phyloP scores from a whole-genome alignment of 192 early-diverging fungal species.

The Coemansia biformis region DNA sequence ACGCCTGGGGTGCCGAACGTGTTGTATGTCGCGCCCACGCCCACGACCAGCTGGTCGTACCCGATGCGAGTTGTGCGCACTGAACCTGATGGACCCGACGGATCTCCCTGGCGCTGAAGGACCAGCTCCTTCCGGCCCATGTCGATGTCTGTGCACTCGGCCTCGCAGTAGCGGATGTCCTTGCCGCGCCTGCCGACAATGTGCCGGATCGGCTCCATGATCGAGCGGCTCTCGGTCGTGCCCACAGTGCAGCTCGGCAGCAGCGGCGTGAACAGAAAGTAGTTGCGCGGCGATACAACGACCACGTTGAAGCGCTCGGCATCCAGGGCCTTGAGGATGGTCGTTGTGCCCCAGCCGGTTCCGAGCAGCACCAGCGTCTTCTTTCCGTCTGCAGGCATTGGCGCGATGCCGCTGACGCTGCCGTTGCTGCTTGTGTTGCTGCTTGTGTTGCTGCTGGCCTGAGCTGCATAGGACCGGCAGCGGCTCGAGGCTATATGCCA shows the following conservation, averaged over 20 bases:
- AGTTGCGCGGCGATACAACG: slow-evolving; percentile 77
- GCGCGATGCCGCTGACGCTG: no score
- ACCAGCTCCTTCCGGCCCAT: slow-evolving; percentile 69
- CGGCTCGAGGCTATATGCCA: no score
- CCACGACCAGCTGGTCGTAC: slow-evolving; percentile 83
- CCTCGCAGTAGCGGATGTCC: slow-evolving; percentile 79
- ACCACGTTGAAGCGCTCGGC: slow-evolving; percentile 64
- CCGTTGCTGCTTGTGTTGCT: no score
- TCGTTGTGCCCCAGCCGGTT: slow-evolving; percentile 60
- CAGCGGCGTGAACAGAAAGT: slow-evolving; percentile 84
- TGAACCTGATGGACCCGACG: slow-evolving; percentile 46
- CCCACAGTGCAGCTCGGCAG: slow-evolving; percentile 82
- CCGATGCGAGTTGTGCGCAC: slow-evolving; percentile 56
- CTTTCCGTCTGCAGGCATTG: no score
- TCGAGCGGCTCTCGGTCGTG: slow-evolving; percentile 80
- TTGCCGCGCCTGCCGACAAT: slow-evolving; percentile 75
- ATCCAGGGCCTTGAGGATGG: slow-evolving; percentile 65
- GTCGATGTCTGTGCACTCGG: slow-evolving; percentile 86
- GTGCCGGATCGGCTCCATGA: slow-evolving; percentile 76
- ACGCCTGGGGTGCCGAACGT: slow-evolving; percentile 86
- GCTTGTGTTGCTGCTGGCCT: no score
- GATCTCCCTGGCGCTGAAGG: slow-evolving; percentile 63
- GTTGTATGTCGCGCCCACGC: slow-evolving; percentile 74
- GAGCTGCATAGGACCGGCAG: no score
- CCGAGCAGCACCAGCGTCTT: slow-evolving; percentile 51